phyloP scores from a whole-genome alignment of 352 stramenopile genomes.

The Pythium aristosporum region DNA sequence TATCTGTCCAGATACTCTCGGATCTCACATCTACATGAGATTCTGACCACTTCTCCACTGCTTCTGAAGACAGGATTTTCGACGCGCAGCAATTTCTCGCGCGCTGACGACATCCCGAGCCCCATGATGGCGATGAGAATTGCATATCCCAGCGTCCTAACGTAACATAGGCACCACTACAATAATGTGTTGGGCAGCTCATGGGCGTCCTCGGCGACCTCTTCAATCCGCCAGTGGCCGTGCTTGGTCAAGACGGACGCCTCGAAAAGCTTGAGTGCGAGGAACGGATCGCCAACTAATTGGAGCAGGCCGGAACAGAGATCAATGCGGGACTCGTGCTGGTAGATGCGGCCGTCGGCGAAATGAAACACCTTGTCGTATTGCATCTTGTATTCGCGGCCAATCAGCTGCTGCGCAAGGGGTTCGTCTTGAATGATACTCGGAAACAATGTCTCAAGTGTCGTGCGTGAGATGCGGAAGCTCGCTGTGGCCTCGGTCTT shows the following conservation, averaged over 20 bases:
- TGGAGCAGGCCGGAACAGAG: conserved; percentile 51
- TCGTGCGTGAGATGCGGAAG: conserved; percentile 47
- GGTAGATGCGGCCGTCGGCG: conserved; percentile 39
- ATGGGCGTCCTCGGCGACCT: conserved; percentile 21
- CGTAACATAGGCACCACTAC: background rate
- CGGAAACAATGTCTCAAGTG: conserved; percentile 49
- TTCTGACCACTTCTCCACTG: background rate
- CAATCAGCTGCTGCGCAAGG: conserved; percentile 52
- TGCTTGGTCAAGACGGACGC: conserved; percentile 45
- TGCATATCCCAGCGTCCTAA: no score
- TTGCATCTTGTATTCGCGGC: conserved; percentile 55
- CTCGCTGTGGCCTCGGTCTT: conserved; percentile 36
- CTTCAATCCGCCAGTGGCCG: conserved; percentile 49
- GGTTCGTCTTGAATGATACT: conserved; percentile 51
- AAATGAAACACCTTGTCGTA: conserved; percentile 81
- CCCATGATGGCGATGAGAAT: no score
- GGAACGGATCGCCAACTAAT: conserved; percentile 34
- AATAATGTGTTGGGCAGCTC: background rate
- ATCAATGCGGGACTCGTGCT: conserved; percentile 55
- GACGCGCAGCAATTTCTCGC: no score
- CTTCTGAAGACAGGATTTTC: no score
- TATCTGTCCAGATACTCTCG: background rate
- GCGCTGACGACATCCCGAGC: background rate
- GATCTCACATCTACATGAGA: background rate
- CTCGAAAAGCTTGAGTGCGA: conserved; percentile 27